Conservation (phyloP, 805 yeast genomes). For the Lipomyces anomalus region DNA sequence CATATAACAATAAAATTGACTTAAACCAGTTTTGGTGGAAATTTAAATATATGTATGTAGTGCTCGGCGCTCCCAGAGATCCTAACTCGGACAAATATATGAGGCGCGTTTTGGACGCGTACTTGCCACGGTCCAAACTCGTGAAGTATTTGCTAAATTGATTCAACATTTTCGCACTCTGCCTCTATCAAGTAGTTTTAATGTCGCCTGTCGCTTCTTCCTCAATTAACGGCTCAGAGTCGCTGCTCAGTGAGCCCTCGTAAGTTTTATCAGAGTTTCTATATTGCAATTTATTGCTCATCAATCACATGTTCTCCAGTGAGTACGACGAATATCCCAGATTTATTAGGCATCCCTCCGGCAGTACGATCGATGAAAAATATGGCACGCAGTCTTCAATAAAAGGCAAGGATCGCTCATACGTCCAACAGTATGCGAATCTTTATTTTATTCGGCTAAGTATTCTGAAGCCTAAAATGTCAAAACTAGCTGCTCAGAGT, state of each 20-base stretch:
- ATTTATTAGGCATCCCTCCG: no score
- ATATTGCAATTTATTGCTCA: not conserved
- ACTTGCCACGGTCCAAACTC: no score
- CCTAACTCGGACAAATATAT: no score
- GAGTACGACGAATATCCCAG: constrained; percentile 1
- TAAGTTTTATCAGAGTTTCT: not conserved
- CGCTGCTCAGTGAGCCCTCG: constrained; percentile 8
- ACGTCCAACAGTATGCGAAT: constrained; percentile 52
- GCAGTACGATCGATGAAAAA: constrained; percentile 3
- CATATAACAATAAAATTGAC: no score
- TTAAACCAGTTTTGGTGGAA: no score
- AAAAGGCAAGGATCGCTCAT: constrained; percentile 35
- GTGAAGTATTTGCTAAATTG: no score
- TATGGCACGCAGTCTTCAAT: not conserved
- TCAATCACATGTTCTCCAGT: not conserved
- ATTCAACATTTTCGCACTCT: no score
- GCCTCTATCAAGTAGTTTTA: no score
- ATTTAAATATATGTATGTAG: no score
- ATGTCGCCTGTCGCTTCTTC: constrained; percentile 18
- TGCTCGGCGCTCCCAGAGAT: no score
- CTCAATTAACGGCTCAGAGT: constrained; percentile 5
- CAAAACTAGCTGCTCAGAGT: constrained; percentile 42
- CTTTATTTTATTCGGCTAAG: constrained; percentile 51
- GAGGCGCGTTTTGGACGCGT: no score
- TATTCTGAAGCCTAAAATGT: constrained; percentile 43